phyloP scores from a whole-genome alignment of 148 eudicot species.

The Rhododendron williamsianum region DNA sequence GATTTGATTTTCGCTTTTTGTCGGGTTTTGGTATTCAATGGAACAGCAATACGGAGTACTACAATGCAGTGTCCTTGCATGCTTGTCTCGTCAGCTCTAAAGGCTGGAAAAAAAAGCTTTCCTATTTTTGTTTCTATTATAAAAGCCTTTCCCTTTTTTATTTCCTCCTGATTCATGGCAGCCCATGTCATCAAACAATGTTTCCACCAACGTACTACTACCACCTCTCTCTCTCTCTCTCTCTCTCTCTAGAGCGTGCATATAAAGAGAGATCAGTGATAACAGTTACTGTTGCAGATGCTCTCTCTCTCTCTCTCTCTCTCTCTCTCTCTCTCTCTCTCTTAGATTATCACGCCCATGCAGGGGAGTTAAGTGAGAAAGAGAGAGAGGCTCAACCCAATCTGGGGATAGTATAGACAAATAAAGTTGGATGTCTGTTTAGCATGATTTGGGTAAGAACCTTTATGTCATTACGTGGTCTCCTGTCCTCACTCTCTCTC shows the following conservation, averaged over 20 bases:
- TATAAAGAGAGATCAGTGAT: slow-evolving; percentile 2
- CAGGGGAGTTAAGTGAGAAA: background rate
- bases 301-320: slow-evolving; percentile 13
- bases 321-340: slow-evolving; percentile 7
- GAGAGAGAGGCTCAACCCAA: background rate
- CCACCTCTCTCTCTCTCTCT: background rate
- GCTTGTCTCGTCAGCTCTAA: slow-evolving; percentile 14
- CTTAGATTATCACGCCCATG: slow-evolving; percentile 49
- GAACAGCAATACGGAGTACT: background rate
- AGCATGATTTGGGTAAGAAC: slow-evolving; percentile 8
- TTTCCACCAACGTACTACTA: background rate
- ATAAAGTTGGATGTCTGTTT: background rate
- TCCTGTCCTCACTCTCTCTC: background rate
- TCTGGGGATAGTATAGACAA: background rate
- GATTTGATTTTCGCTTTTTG: background rate
- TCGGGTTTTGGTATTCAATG: too few species aligned
- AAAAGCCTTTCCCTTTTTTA: background rate
- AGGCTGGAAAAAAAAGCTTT: slow-evolving; percentile 15
- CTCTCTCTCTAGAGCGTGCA: background rate
- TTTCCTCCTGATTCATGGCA: background rate
- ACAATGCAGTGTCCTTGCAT: slow-evolving; percentile 22
- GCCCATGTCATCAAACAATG: background rate
- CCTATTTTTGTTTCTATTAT: background rate
- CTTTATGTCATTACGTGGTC: slow-evolving; percentile 18
- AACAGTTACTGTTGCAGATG: slow-evolving; percentile 10